These are phyloP conservation scores for Fusarium gaditjirri DNA, from an alignment of 2,329 filamentous ascomycete genomes.

Conservation along the genomic window DNA sequence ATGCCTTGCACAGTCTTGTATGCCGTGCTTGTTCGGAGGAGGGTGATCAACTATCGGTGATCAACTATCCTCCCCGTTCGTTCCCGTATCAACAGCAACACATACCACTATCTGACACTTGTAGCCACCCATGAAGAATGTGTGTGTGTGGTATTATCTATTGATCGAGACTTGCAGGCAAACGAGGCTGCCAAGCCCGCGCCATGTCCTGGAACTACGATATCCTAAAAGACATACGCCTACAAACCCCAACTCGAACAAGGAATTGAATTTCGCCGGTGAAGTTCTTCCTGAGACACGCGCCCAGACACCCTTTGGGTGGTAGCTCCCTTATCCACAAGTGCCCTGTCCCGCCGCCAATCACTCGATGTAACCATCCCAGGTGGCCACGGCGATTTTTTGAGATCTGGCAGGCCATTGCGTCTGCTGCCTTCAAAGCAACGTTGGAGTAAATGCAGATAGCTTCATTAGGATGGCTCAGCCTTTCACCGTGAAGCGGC, in stretches of 20 bases:
- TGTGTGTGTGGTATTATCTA: constrained; percentile 15
- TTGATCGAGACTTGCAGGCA: constrained; percentile 34
- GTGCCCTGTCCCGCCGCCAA: constrained; percentile 30
- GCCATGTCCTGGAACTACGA: constrained; percentile 23
- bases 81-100: constrained; percentile 6
- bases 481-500: constrained; percentile 9
- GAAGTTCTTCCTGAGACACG: constrained; percentile 44
- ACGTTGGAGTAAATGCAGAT: constrained; percentile 32
- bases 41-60: constrained; percentile 16
- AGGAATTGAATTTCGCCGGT: constrained; percentile 40
- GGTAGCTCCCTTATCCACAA: constrained; percentile 39
- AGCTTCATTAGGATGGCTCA: constrained; percentile 28
- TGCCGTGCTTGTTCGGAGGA: constrained; percentile 21
- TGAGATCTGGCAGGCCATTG: constrained; percentile 45
- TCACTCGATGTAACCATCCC: constrained; percentile 45
- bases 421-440: constrained; percentile 37
- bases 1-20: constrained; percentile 25
- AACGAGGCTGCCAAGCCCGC: constrained; percentile 32
- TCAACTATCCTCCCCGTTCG: constrained; percentile 28
- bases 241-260: constrained; percentile 24
- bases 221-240: constrained; percentile 13
- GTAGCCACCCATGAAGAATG: constrained; percentile 18
- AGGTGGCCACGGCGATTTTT: constrained; percentile 42
- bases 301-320: constrained; percentile 42
- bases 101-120: constrained; percentile 5